These are phyloP conservation scores for Tubosaeta sp. DNA, from an alignment of 768 basidiomycete genomes.

Conservation along the genomic window DNA sequence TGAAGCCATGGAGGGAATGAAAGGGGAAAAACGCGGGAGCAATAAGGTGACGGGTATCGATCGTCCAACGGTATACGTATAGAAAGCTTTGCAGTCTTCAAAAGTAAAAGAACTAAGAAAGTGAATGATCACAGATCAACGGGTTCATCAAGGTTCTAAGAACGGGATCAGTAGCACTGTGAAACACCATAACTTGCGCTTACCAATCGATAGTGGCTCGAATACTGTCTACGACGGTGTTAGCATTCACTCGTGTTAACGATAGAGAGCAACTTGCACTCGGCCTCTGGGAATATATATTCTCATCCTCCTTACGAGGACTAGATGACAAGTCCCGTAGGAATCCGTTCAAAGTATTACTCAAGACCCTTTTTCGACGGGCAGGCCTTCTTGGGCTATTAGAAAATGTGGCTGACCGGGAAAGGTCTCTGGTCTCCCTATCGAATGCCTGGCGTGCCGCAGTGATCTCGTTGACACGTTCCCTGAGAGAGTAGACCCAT, in stretches of 20 bases:
- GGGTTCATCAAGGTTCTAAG: constrained; percentile 20
- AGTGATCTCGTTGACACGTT: constrained; percentile 15
- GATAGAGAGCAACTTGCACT: constrained; percentile 6
- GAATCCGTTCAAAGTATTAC: constrained; percentile 4
- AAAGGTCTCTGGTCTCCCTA: neutral
- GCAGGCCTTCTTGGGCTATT: neutral
- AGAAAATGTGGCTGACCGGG: constrained; percentile 14
- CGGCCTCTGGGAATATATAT: constrained; percentile 17
- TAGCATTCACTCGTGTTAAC: neutral
- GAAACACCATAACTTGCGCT: neutral
- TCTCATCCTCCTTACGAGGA: neutral
- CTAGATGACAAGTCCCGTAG: neutral
- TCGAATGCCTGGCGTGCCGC: constrained; percentile 12
- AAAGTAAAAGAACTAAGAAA: neutral
- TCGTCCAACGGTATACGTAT: neutral
- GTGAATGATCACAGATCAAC: constrained; percentile 21
- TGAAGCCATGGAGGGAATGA: no score
- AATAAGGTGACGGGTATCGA: neutral
- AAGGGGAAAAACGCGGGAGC: neutral
- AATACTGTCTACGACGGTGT: constrained; percentile 10
- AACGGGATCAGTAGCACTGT: neutral
- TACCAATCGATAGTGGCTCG: constrained; percentile 24
- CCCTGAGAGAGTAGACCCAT: constrained; percentile 4
- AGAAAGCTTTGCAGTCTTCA: neutral
- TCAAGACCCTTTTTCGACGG: constrained; percentile 13